These are phyloP conservation scores for Actinomortierella wolfii DNA, from an alignment of 371 early-diverging fungal species.

Conservation along the genomic window DNA sequence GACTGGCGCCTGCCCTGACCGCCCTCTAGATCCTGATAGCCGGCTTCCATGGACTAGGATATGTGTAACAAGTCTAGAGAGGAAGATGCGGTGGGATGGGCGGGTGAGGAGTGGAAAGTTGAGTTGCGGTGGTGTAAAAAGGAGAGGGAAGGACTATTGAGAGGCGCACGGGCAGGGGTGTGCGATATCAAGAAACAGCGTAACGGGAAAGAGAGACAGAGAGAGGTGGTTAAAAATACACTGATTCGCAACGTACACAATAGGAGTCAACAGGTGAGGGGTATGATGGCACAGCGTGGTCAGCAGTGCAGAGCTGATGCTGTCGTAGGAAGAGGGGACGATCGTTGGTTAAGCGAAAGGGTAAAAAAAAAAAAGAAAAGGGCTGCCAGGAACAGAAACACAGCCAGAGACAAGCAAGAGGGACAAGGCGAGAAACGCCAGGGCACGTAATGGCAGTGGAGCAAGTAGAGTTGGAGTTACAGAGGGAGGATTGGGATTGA, in stretches of 20 bases:
- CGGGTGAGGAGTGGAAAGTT: slow-evolving; percentile 1
- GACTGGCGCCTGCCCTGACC: slow-evolving; percentile 33
- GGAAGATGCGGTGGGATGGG: neutral
- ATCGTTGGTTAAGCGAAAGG: neutral
- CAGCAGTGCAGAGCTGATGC: neutral
- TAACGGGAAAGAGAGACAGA: slow-evolving; percentile 3
- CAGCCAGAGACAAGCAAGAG: no score
- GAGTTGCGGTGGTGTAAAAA: neutral
- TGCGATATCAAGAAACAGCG: neutral
- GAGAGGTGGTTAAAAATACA: slow-evolving; percentile 5
- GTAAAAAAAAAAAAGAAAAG: neutral
- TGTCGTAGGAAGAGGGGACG: neutral
- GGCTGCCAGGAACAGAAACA: neutral
- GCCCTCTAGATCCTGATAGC: slow-evolving; percentile 19
- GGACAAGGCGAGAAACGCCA: neutral
- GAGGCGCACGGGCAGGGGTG: neutral
- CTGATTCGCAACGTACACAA: slow-evolving; percentile 6
- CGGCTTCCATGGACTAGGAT: slow-evolving; percentile 11
- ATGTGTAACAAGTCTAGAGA: neutral
- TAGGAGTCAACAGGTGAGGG: slow-evolving; percentile 4
- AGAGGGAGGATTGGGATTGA: no score
- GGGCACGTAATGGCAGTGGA: no score
- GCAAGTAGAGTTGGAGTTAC: no score
- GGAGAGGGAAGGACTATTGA: slow-evolving; percentile 6
- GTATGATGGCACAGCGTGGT: slow-evolving; percentile 1